A percentile compares a stretch with the other conserved stretches of the same genome.
Evolutionary conservation across 2,329 filamentous ascomycete species (phyloP).

Genomic region (Catunica adiposa): DNA sequence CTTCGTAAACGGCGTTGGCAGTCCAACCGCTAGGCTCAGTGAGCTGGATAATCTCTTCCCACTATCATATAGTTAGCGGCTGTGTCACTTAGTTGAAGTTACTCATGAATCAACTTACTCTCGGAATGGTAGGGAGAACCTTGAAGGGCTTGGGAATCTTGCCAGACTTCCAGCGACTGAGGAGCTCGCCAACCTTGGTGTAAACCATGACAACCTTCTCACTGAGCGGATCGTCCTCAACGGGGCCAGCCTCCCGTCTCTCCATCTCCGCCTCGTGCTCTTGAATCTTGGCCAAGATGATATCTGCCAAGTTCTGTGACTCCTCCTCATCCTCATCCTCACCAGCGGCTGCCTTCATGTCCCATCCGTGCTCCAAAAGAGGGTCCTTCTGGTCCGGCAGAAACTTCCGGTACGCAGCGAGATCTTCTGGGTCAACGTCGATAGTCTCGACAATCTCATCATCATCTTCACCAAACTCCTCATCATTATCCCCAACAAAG

Average conservation of each 20-base stretch:
- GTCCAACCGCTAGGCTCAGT: slow-evolving; percentile 65
- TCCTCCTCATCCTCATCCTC: slow-evolving; percentile 26
- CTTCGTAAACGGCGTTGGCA: slow-evolving; percentile 66
- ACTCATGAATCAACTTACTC: slow-evolving; percentile 9
- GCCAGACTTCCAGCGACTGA: slow-evolving; percentile 14
- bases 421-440: slow-evolving; percentile 75
- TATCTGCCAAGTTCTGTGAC: slow-evolving; percentile 69
- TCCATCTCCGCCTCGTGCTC: slow-evolving; percentile 61
- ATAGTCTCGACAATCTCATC: slow-evolving; percentile 55
- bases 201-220: slow-evolving; percentile 90
- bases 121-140: slow-evolving; percentile 74
- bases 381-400: slow-evolving; percentile 61
- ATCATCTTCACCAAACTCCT: slow-evolving; percentile 64
- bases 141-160: slow-evolving; percentile 93
- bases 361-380: slow-evolving; percentile 50
- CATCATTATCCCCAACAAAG: slow-evolving; percentile 23
- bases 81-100: not conserved
- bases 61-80: slow-evolving; percentile 28
- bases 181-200: slow-evolving; percentile 39
- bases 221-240: slow-evolving; percentile 74
- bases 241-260: slow-evolving; percentile 25
- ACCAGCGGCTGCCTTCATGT: slow-evolving; percentile 28
- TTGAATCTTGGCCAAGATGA: slow-evolving; percentile 90
- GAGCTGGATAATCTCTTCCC: slow-evolving; percentile 73
- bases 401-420: slow-evolving; percentile 84